Evolutionary conservation across 2,329 filamentous ascomycete genomes (phyloP).

Genomic region (Herpotrichia juniperi): DNA sequence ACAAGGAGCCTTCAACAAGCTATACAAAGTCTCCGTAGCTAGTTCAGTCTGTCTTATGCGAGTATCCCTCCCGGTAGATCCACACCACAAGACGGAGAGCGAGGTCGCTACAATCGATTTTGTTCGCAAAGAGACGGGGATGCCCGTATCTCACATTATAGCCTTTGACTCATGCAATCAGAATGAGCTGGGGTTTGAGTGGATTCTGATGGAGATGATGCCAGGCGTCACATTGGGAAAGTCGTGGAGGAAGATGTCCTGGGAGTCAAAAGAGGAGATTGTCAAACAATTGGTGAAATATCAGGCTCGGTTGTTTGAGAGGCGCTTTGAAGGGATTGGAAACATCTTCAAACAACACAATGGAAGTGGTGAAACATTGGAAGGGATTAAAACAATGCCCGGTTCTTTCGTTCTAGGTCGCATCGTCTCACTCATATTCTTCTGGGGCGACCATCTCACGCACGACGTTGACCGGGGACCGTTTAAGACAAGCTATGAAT

Average conservation of each 20-base stretch:
- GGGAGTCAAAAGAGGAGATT: neutral
- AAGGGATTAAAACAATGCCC: too few relatives aligned
- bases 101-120: too few relatives aligned
- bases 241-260: neutral
- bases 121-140: too few relatives aligned
- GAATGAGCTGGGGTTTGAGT: slow-evolving; percentile 30
- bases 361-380: too few relatives aligned
- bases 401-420: neutral
- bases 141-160: too few relatives aligned
- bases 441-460: slow-evolving; percentile 7
- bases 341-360: neutral
- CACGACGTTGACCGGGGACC: slow-evolving; percentile 12
- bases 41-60: too few relatives aligned
- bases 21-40: too few relatives aligned
- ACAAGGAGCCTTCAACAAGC: too few relatives aligned
- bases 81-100: too few relatives aligned
- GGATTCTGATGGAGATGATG: slow-evolving; percentile 31
- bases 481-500: slow-evolving; percentile 10
- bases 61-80: too few relatives aligned
- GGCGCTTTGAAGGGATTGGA: neutral
- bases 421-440: slow-evolving; percentile 10
- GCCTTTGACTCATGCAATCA: too few relatives aligned
- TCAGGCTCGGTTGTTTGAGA: neutral
- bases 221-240: slow-evolving; percentile 4
- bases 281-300: neutral